These are phyloP conservation scores for Cyberlindnera euphorbiiphila DNA, from an alignment of 805 yeast genomes.

Conservation along the genomic window DNA sequence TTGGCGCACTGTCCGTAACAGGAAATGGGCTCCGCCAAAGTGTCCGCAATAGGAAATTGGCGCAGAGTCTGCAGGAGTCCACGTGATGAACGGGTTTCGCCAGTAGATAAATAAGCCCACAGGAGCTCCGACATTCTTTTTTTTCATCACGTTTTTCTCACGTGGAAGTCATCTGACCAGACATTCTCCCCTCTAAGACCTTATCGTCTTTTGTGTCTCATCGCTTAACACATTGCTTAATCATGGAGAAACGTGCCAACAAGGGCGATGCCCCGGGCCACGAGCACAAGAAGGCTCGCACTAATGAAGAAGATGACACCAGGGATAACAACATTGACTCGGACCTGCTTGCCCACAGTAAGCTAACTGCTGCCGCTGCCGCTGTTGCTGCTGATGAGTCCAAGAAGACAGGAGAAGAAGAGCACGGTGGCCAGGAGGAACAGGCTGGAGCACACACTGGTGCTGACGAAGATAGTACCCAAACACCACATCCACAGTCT, in stretches of 20 bases:
- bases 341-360: slow-evolving; percentile 20
- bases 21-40: too few relatives aligned
- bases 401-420: slow-evolving; percentile 3
- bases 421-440: neutral
- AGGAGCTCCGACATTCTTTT: too few relatives aligned
- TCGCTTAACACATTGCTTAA: too few relatives aligned
- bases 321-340: slow-evolving; percentile 23
- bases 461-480: neutral
- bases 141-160: slow-evolving; percentile 22
- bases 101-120: too few relatives aligned
- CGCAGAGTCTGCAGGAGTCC: too few relatives aligned
- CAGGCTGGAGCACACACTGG: too few relatives aligned
- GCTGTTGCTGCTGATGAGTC: slow-evolving; percentile 9
- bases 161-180: slow-evolving; percentile 24
- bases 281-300: slow-evolving; percentile 6
- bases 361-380: slow-evolving; percentile 11
- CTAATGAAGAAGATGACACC: slow-evolving; percentile 3
- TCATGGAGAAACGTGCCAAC: slow-evolving; percentile 3
- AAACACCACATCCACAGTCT: too few relatives aligned
- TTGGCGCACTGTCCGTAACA: too few relatives aligned
- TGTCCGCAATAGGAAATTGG: too few relatives aligned
- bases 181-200: too few relatives aligned
- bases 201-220: too few relatives aligned
- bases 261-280: slow-evolving; percentile 3
- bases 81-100: too few relatives aligned